Percentiles rank a stretch among this genome's conserved stretches.
Evolutionary conservation across 2,329 filamentous ascomycete genomes (phyloP).

Genomic region (Microcera coccophila): DNA sequence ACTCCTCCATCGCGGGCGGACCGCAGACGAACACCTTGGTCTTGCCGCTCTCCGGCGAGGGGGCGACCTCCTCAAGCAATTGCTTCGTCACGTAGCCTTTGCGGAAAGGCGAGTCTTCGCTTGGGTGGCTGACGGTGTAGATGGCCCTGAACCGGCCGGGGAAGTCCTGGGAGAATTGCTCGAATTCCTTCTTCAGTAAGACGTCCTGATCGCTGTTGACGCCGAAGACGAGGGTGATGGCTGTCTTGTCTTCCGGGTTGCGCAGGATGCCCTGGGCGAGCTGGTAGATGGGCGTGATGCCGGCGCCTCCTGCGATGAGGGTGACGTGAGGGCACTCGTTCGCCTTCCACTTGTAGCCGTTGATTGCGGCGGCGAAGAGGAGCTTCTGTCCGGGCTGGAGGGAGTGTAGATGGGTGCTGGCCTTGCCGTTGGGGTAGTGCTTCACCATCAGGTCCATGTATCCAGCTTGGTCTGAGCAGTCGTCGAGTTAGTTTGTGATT

Average conservation of each 20-base stretch:
- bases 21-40: conserved; percentile 66
- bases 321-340: conserved; percentile 51
- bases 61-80: conserved; percentile 48
- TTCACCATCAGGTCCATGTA: conserved; percentile 64
- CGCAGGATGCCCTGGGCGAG: conserved; percentile 58
- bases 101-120: conserved; percentile 37
- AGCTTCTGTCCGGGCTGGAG: conserved; percentile 59
- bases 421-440: conserved; percentile 62
- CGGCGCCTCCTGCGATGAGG: conserved; percentile 66
- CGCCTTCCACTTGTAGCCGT: conserved; percentile 51
- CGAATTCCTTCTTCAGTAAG: conserved; percentile 52
- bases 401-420: conserved; percentile 62
- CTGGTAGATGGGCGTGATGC: conserved; percentile 68
- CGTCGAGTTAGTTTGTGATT: neutral
- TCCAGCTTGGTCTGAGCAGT: conserved; percentile 46
- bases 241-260: conserved; percentile 59
- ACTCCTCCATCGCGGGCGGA: conserved; percentile 62
- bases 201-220: conserved; percentile 63
- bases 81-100: conserved; percentile 58
- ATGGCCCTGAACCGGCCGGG: conserved; percentile 54
- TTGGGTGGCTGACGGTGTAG: conserved; percentile 54
- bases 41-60: conserved; percentile 30
- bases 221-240: conserved; percentile 62
- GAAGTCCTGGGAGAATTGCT: conserved; percentile 46
- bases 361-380: conserved; percentile 53